Evolutionary conservation across 768 basidiomycete genomes (phyloP).

Genomic region (Tylopilus vinaceipallidus): DNA sequence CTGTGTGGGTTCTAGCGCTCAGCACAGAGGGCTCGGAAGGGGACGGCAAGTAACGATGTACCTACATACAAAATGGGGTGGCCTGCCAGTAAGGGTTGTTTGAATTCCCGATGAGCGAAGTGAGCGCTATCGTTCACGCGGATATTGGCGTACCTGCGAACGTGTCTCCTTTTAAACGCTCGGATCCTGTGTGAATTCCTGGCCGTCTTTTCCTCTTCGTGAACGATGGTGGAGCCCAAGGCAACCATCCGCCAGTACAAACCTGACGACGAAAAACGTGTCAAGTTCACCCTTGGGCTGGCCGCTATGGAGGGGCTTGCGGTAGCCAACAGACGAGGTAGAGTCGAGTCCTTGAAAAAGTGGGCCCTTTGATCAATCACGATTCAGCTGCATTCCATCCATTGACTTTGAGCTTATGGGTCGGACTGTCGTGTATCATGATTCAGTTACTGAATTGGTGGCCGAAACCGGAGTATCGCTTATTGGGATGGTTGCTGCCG

Average conservation of each 20-base stretch:
- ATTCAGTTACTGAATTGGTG: conserved; percentile 65
- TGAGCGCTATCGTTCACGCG: background rate
- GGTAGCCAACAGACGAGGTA: conserved; percentile 61
- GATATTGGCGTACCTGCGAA: conserved; percentile 1
- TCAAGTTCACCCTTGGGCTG: conserved; percentile 65
- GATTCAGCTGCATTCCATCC: conserved; percentile 54
- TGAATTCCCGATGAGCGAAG: background rate
- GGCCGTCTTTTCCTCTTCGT: background rate
- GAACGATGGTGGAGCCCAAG: conserved; percentile 38
- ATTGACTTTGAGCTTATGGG: conserved; percentile 59
- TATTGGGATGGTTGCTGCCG: conserved; percentile 52
- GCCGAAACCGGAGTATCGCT: conserved; percentile 49
- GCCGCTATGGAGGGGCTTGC: conserved; percentile 66
- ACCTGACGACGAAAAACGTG: conserved; percentile 53
- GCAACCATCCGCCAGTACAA: conserved; percentile 55
- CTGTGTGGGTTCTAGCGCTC: no score
- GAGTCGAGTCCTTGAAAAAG: conserved; percentile 5
- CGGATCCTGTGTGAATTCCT: background rate
- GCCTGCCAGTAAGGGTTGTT: background rate
- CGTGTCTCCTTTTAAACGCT: conserved; percentile 8
- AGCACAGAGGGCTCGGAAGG: no score
- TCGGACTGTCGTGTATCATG: conserved; percentile 55
- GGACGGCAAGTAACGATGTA: no score
- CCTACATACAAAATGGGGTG: no score
- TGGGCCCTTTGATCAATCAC: background rate